Conservation (phyloP, 768 basidiomycete species). For the Lactarius vividus region DNA sequence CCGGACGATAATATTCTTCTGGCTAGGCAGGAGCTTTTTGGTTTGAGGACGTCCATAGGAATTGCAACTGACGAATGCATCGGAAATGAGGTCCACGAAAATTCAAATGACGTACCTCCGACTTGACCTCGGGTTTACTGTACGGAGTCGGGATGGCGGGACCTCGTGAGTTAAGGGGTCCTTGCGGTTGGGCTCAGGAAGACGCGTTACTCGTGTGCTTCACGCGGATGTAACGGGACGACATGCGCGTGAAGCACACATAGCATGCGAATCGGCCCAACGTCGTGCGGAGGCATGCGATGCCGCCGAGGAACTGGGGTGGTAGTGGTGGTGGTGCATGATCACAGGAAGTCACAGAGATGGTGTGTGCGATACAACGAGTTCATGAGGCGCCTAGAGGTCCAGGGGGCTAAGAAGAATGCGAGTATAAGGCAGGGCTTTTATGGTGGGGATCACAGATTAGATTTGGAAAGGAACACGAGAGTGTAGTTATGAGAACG, state of each 20-base stretch:
- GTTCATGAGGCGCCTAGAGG: not conserved
- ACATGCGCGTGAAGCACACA: not conserved
- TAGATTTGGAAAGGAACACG: no score
- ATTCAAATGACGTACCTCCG: not conserved
- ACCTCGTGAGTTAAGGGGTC: no score
- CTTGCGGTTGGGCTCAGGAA: no score
- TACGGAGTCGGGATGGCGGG: not conserved
- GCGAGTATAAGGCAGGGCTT: no score
- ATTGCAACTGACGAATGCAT: not conserved
- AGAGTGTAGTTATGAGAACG: no score
- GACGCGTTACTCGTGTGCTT: not conserved
- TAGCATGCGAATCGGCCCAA: not conserved
- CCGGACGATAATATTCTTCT: not conserved
- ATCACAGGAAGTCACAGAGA: not conserved
- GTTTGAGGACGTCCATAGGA: not conserved
- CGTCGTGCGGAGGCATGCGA: not conserved
- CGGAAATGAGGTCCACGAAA: not conserved
- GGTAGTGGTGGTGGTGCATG: not conserved
- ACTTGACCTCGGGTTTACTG: not conserved
- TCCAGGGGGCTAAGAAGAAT: not conserved
- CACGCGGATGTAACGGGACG: not conserved
- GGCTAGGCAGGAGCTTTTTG: not conserved
- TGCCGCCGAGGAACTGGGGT: not conserved
- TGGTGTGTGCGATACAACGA: not conserved
- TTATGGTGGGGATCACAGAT: no score